Evolutionary conservation across 1,284 basidiomycete genomes (phyloP).

Genomic region (Apiotrichum laibachii): DNA sequence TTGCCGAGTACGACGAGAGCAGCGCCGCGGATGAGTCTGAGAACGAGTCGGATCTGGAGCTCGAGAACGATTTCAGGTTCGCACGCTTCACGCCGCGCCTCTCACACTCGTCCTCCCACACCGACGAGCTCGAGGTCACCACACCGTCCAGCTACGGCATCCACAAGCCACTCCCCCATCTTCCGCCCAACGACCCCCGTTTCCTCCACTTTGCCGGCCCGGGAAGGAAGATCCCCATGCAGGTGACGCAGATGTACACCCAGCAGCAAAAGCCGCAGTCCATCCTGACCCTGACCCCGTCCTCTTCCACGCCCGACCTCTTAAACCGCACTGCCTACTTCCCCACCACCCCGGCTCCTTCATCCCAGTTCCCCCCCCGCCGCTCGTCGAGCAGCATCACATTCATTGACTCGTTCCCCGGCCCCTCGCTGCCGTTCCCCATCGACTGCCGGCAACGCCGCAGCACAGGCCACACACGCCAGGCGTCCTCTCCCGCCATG

Average conservation of each 20-base stretch:
- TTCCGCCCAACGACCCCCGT: background rate
- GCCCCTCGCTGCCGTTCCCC: background rate
- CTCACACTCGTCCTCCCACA: background rate
- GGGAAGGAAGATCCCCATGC: background rate
- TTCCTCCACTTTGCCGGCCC: background rate
- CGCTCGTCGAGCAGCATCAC: background rate
- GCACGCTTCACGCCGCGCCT: background rate
- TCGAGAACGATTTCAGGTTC: background rate
- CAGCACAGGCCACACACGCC: background rate
- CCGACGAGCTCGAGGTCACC: background rate
- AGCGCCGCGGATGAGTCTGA: background rate
- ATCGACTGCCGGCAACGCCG: background rate
- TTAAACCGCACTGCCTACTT: background rate
- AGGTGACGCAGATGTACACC: too few relatives aligned
- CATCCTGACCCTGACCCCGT: too few relatives aligned
- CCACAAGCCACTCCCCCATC: background rate
- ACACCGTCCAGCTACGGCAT: background rate
- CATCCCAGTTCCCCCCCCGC: background rate
- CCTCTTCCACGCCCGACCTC: too few relatives aligned
- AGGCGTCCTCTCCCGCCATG: background rate
- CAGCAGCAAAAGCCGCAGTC: too few relatives aligned
- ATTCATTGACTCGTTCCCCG: background rate
- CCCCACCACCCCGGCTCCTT: too few relatives aligned
- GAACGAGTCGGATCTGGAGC: background rate
- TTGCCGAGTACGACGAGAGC: background rate